Percentiles rank a stretch among this genome's conserved stretches.
Evolutionary conservation across 768 basidiomycete species (phyloP).

Genomic region (Lactifluus subvellereus): DNA sequence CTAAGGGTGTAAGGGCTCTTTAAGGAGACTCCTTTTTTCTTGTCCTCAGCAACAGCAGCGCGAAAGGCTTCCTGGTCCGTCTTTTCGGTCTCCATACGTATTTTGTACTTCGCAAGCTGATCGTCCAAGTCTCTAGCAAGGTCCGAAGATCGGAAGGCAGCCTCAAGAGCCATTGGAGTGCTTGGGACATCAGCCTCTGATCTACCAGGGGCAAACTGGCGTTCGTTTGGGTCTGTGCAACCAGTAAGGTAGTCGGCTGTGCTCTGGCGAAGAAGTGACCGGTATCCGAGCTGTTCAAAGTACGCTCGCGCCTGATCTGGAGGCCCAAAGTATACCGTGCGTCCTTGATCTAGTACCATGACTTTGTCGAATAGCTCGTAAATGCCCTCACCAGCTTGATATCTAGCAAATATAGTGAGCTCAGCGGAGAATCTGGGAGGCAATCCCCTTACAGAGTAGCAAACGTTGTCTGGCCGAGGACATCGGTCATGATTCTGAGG

Average conservation of each 20-base stretch:
- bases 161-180: slow-evolving; percentile 61
- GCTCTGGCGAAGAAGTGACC: slow-evolving; percentile 74
- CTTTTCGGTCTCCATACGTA: slow-evolving; percentile 51
- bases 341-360: slow-evolving; percentile 74
- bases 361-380: slow-evolving; percentile 86
- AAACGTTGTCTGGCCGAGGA: slow-evolving; percentile 74
- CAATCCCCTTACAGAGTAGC: slow-evolving; percentile 53
- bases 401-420: slow-evolving; percentile 26
- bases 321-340: slow-evolving; percentile 78
- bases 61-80: slow-evolving; percentile 73
- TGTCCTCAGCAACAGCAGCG: slow-evolving; percentile 67
- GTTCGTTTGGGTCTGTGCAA: slow-evolving; percentile 81
- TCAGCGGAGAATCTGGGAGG: slow-evolving; percentile 28
- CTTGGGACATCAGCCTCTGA: slow-evolving; percentile 56
- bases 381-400: slow-evolving; percentile 73
- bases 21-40: slow-evolving; percentile 71
- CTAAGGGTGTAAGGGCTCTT: slow-evolving; percentile 83
- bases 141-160: slow-evolving; percentile 49
- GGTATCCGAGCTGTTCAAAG: slow-evolving; percentile 71
- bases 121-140: slow-evolving; percentile 40
- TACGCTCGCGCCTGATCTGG: slow-evolving; percentile 69
- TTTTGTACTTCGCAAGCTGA: slow-evolving; percentile 51
- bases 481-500: slow-evolving; percentile 77
- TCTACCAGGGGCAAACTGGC: slow-evolving; percentile 63
- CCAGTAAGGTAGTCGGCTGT: slow-evolving; percentile 87